Percentiles rank a stretch among this genome's conserved stretches.
Evolutionary conservation across 257 asterid species (phyloP).

Genomic region (Plantago elongata): DNA sequence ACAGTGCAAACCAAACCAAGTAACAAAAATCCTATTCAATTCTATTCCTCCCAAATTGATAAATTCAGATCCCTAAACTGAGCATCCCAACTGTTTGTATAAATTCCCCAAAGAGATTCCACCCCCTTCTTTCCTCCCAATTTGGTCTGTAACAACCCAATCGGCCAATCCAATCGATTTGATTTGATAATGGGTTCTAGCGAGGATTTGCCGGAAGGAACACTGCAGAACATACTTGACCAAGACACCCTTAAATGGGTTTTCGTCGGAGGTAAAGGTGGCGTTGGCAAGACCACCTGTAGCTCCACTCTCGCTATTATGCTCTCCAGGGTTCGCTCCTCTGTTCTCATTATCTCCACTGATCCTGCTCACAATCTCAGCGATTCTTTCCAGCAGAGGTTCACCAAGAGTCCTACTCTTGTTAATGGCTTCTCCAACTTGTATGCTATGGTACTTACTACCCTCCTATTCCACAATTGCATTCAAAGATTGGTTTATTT

Average conservation of each 20-base stretch:
- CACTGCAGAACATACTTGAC: constrained; percentile 64
- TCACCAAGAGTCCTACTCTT: constrained; percentile 86
- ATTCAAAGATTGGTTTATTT: neutral
- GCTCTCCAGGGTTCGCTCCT: constrained; percentile 61
- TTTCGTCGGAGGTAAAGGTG: constrained; percentile 96
- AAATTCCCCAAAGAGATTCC: neutral
- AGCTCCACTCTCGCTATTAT: constrained; percentile 73
- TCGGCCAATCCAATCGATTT: no score
- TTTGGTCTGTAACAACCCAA: no score
- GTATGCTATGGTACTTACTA: constrained; percentile 76
- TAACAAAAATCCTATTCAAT: no score
- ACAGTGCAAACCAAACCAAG: no score
- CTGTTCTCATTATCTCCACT: constrained; percentile 91
- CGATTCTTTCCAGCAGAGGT: constrained; percentile 90
- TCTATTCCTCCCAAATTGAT: no score
- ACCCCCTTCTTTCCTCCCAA: no score
- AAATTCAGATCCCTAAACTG: no score
- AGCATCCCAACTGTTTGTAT: neutral
- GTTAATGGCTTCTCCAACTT: constrained; percentile 88
- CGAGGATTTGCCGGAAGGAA: constrained; percentile 63
- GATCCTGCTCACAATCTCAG: constrained; percentile 98
- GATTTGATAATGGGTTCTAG: constrained; percentile 33
- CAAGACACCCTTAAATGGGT: constrained; percentile 88
- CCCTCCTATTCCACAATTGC: no score
- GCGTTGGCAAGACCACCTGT: constrained; percentile 94